Evolutionary conservation across 768 basidiomycete genomes (phyloP), one percentile per base, ranked within the genome.

Genomic region (Termitomyces sp.): DNA sequence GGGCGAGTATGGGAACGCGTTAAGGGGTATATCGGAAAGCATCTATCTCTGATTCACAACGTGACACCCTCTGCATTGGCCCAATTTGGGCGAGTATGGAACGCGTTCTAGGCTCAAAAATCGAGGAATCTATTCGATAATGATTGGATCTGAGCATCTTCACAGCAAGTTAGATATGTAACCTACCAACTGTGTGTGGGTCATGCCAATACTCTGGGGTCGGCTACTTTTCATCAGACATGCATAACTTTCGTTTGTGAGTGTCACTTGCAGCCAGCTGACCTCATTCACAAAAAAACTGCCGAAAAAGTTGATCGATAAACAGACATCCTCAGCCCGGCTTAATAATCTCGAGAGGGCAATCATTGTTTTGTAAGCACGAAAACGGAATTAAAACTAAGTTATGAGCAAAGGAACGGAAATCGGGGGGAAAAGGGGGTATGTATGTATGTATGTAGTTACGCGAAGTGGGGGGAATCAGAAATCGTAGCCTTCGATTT

Each of bases 401-500:
- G 50, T 26, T 30, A 30, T 30, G 10, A 38, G n/a, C 26, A 44
- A 26, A 22, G 4, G 26, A 40, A 57, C 30, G 16, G 45, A 51
- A 44, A 38, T 26, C 26, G 24, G n/a, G 42, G 36, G 46, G 5
- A n/a, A 52, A 61, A 44, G 56, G 52, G 58, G n/a, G n/a, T n/a
- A n/a, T n/a, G n/a, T n/a, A n/a, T n/a, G n/a, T n/a, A n/a, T n/a
- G n/a, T 53, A 59, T 60, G 38, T 47, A 33, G n/a, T n/a, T 42
- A 42, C 40, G 40, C 26, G 26, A 26, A 26, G n/a, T 35, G n/a
- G 28, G 18, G 13, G 35, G 16, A 28, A 63, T 75, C 66, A 92
- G 73, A 88, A 92, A 68, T 92, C 89, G 65, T 78, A 87, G 28
- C 90, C 92, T 72, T 94, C 92, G 40, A 95, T 88, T 68, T 88